Evolutionary conservation across 495 filamentous ascomycete species (phyloP), one percentile per base, ranked within the genome.

Genomic region (Penicillium paradoxum): DNA sequence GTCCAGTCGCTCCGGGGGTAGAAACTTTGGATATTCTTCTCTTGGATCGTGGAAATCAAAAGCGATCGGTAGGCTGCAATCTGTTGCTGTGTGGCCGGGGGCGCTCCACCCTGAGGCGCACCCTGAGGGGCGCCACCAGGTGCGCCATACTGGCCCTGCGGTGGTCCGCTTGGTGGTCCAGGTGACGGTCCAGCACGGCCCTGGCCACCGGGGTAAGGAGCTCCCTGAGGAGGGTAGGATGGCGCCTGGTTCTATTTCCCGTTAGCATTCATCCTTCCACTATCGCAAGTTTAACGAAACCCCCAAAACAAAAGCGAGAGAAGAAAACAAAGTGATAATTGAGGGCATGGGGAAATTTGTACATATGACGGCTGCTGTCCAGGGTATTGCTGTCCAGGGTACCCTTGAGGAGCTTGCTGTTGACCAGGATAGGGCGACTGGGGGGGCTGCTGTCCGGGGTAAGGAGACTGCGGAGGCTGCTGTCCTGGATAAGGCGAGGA

Each of bases 1-100:
- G 29, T 77, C 67, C 22, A 77, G 54, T 32, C 62, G 64, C 7
- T 70, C 66, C 0, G 76, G 77, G 81, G 79, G 53, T 80, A 83
- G 64, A 85, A 80, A 37, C 37, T 56, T 58, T 82, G 71, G 4
- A 86, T 62, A 14, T 72, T 62, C 60, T 83, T 84, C 64, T 85
- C 80, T 52, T 78, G 79, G 50, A 86, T 77, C 6, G 74, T 74
- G 13, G 57, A 55, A 44, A 80, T 68, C 43, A 86, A 64, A 18
- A 79, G 57, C 45, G 77, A 77, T 53, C 76, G 76, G 60, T 84
- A 85, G 0, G 74, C 71, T 14, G 58, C 68, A 13, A 78, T 56
- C 41, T 82, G 75, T 36, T 77, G 73, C 2, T 75, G 72, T 4
- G 73, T 78, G 4, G 69, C 71, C 38, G 63, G 68, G 32, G 63